Evolutionary conservation across 352 stramenopile genomes (phyloP), one percentile per base, ranked within the genome.

Genomic region (Phytopythium boreale): DNA sequence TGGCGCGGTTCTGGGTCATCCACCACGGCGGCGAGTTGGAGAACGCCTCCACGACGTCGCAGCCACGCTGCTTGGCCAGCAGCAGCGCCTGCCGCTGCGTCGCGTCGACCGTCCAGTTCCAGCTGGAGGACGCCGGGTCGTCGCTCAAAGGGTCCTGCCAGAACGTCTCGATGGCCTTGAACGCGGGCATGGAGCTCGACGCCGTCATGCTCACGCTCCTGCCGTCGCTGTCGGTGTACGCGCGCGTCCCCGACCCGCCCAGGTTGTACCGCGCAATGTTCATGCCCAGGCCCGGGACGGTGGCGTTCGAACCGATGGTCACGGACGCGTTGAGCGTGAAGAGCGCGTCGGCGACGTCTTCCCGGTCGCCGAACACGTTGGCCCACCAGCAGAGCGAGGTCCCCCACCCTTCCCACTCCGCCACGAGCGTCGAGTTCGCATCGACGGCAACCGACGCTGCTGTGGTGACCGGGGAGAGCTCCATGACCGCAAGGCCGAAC

Each of bases 251-350:
- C 20, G 77, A 79, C 4, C 77, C 80, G 43, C 80, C 80, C 24
- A 89, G 65, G 59, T 89, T 89, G 70, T 89, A 89, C 36, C 78
- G 77, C 12, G 66, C 77, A n/a, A 89, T 82, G 65, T 81, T 89
- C 46, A 89, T 67, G 9, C 74, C 76, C 2, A 89, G 59, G 0
- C 63, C 74, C 1, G 80, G 80, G 5, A 89, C 37, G 10, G n/a
- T n/a, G n/a, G 64, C 29, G 29, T 56, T 60, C n/a, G 66, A 58
- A 1, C 63, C 46, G 41, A 87, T 43, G 0, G 59, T 69, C 17
- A 89, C 76, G 2, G 68, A 66, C 11, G 66, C 63, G 22, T 81
- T 79, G 31, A 64, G 67, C 19, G 80, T 83, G 69, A 86, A 89
- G 17, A 89, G 59, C 43, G 75, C 56, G 46, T 89, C 80, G 24